These are phyloP conservation scores for Pythium phragmiticola DNA, from an alignment of 352 stramenopile genomes.

Conservation along the genomic window DNA sequence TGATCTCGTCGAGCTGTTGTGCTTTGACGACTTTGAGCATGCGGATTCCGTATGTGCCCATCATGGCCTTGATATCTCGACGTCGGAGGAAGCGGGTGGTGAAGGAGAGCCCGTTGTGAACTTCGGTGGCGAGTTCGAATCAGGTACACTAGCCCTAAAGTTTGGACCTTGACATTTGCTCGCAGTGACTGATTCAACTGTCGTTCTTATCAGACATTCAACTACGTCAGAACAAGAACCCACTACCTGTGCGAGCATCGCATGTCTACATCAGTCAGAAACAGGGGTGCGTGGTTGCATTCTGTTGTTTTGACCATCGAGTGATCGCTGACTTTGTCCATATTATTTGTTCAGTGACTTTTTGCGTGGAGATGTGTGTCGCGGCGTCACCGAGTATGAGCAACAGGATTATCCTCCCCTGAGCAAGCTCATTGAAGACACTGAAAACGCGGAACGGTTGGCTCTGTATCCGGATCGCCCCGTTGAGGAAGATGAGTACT, in stretches of 20 bases:
- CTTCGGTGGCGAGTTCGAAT: conserved; percentile 78
- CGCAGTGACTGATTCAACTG: background rate
- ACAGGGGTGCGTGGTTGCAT: conserved; percentile 46
- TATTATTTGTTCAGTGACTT: conserved; percentile 45
- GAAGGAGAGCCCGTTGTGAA: conserved; percentile 56
- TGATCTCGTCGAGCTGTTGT: conserved; percentile 64
- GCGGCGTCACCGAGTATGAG: conserved; percentile 79
- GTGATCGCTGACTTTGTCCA: background rate
- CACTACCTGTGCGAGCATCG: conserved; percentile 51
- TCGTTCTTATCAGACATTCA: conserved; percentile 45
- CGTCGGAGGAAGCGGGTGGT: conserved; percentile 31
- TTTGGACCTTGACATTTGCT: background rate
- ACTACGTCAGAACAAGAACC: conserved; percentile 64
- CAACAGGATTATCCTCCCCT: conserved; percentile 68
- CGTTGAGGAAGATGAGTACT: conserved; percentile 68
- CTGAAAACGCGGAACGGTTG: conserved; percentile 53
- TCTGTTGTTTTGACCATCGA: background rate
- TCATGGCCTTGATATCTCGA: conserved; percentile 58
- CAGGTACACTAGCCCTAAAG: conserved; percentile 36
- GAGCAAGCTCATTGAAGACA: conserved; percentile 68
- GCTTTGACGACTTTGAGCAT: conserved; percentile 82
- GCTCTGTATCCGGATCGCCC: conserved; percentile 60
- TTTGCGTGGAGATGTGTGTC: conserved; percentile 67
- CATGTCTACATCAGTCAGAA: conserved; percentile 78
- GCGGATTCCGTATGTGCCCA: conserved; percentile 59